Evolutionary conservation across 495 filamentous ascomycete species (phyloP).

Genomic region (Trichoderma asperelloides): DNA sequence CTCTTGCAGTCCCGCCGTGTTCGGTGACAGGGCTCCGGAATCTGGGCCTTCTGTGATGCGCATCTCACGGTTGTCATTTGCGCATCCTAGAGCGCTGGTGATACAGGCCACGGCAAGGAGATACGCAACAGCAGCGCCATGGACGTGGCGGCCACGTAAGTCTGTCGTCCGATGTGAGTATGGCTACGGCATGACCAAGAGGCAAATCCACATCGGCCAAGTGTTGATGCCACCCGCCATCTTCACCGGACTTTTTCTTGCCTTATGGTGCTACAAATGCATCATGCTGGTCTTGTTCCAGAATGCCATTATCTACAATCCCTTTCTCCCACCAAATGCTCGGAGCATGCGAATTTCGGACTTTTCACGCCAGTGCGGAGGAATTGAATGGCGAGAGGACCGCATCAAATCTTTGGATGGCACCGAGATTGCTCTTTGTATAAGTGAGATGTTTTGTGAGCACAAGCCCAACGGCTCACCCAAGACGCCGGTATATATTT

Average conservation of each 20-base stretch:
- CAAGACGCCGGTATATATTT: constrained; percentile 32
- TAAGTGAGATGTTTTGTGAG: constrained; percentile 16
- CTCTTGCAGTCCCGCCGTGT: background rate
- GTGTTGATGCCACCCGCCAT: constrained; percentile 54
- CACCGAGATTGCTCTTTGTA: constrained; percentile 48
- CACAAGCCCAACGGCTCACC: background rate
- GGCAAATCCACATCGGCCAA: constrained; percentile 38
- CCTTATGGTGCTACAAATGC: constrained; percentile 72
- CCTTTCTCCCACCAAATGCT: constrained; percentile 55
- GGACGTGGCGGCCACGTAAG: background rate
- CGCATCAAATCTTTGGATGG: constrained; percentile 47
- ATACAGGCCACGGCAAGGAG: background rate
- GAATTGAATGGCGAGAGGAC: constrained; percentile 56
- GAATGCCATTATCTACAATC: constrained; percentile 80
- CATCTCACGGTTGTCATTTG: background rate
- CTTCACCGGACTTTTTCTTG: constrained; percentile 56
- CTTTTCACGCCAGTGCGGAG: constrained; percentile 47
- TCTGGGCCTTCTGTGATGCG: background rate
- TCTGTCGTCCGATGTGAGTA: background rate
- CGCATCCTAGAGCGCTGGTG: background rate
- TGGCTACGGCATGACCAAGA: background rate
- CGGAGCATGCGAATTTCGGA: constrained; percentile 50
- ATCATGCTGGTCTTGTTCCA: constrained; percentile 72
- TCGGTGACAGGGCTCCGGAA: background rate
- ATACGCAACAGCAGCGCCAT: background rate